Evolutionary conservation across 176 grass and related monocot genomes (phyloP).

Genomic region (Microstegium vimineum): DNA sequence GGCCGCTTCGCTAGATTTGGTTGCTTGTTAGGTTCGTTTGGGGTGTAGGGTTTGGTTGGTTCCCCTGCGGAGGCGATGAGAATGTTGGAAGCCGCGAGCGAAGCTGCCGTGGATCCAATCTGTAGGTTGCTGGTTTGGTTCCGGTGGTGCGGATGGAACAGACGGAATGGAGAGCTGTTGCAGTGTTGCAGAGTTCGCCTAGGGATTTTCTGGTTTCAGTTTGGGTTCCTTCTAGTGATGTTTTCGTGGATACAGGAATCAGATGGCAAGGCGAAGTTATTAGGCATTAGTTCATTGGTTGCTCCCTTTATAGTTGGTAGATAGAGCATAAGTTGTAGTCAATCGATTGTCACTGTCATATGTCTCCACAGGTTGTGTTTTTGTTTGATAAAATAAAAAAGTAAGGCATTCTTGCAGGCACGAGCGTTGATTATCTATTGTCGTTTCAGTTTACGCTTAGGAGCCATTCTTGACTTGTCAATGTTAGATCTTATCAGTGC

Average conservation of each 20-base stretch:
- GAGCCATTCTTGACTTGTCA: not conserved
- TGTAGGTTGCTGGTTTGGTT: not conserved
- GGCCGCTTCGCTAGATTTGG: not conserved
- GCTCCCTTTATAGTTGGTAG: not conserved
- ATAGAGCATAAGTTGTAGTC: not conserved
- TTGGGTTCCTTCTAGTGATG: not conserved
- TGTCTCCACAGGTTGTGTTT: not conserved
- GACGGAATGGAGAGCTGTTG: not conserved
- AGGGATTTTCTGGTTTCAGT: not conserved
- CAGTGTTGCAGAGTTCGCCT: not conserved
- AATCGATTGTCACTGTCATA: not conserved
- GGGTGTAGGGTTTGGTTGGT: not conserved
- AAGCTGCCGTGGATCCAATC: constrained; percentile 24
- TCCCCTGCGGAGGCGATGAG: not conserved
- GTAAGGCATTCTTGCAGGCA: not conserved
- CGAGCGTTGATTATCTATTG: not conserved
- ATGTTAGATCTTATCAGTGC: constrained; percentile 1
- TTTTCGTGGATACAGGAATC: not conserved
- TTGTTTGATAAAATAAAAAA: not conserved
- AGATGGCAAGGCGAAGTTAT: not conserved
- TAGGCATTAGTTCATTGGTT: not conserved
- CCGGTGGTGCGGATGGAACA: not conserved
- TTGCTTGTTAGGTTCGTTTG: not conserved
- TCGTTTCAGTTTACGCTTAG: not conserved
- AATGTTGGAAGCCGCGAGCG: not conserved